Evolutionary conservation across 768 basidiomycete species (phyloP).

Genomic region (Paxillus involutus): DNA sequence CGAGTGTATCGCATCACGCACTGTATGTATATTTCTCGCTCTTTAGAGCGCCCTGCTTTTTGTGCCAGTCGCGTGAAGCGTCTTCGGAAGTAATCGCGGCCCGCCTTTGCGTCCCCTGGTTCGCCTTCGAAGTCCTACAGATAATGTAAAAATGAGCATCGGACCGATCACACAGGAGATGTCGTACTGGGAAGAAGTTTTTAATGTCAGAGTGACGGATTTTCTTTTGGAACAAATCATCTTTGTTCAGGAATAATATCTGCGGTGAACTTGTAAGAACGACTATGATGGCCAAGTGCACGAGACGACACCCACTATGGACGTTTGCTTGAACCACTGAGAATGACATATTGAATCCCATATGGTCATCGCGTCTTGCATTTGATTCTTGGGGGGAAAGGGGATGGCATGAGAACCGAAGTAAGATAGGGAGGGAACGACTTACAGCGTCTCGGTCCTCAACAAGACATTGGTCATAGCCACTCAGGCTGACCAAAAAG

Average conservation of each 20-base stretch:
- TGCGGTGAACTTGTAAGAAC: slow-evolving; percentile 26
- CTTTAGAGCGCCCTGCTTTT: slow-evolving; percentile 81
- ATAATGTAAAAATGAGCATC: neutral
- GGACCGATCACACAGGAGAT: neutral
- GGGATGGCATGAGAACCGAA: slow-evolving; percentile 1
- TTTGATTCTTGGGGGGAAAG: slow-evolving; percentile 71
- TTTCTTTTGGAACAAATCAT: slow-evolving; percentile 89
- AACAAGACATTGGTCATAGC: slow-evolving; percentile 92
- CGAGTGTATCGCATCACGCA: slow-evolving; percentile 40
- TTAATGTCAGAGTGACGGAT: slow-evolving; percentile 80
- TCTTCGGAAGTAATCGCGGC: slow-evolving; percentile 87
- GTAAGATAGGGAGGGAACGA: slow-evolving; percentile 10
- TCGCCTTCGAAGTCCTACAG: slow-evolving; percentile 82
- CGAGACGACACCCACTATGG: slow-evolving; percentile 59
- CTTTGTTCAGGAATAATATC: slow-evolving; percentile 96
- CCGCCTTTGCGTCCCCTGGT: slow-evolving; percentile 66
- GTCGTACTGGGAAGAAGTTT: slow-evolving; percentile 80
- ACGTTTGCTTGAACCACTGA: slow-evolving; percentile 94
- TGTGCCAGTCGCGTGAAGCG: slow-evolving; percentile 81
- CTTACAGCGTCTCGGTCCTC: slow-evolving; percentile 89
- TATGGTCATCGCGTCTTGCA: slow-evolving; percentile 98
- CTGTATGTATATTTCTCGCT: slow-evolving; percentile 94
- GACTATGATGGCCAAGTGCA: neutral
- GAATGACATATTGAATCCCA: slow-evolving; percentile 99
- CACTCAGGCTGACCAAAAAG: slow-evolving; percentile 88